Base-by-base conservation (phyloP, 306 rosid genomes). In the Coriaria nepalensis region DNA sequence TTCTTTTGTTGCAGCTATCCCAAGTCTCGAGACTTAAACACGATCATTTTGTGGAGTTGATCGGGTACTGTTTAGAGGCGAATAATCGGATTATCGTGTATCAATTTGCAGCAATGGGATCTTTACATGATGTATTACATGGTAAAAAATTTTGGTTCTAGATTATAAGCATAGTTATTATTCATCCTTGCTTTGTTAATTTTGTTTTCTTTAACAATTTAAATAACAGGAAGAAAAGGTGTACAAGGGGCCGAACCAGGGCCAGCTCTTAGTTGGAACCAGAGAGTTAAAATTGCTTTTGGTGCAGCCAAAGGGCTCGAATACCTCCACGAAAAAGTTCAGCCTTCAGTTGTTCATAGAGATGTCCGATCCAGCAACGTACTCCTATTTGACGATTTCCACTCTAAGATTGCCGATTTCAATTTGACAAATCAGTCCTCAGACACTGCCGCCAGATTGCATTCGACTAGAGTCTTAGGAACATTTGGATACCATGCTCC, bases 401-500 rank as follows among this genome's bases (percentile, higher is more conserved):
- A 40, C 14, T 56, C 96, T 43, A 86, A 86, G 76, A 79, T 86
- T 41, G 86, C 93, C 2, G 96, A 86, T 65, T 82, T 86, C 65
- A 86, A 66, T 75, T 68, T 82, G 73, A 69, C 94, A 61, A 86
- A 74, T 59, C 96, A 86, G 73, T 63, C 90, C 13, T 86, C 94
- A 6, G 96, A 86, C 47, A 86, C 93, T 0, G 94, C 96, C 0
- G 93, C 94, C 13, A 57, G 93, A 13, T 72, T 86, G 10, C 96
- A 86, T 64, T 86, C 96, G 15, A 86, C 96, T 43, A 77, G 96
- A 68, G 96, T 82, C 57, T 77, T 90, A 70, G 98, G 98, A 70
- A 90, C 98, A 20, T 90, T 90, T 48, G 98, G 95, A 33, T 90
- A 90, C 68, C 98, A 90, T 61, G 95, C 98, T 62, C 98, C 98